Evolutionary conservation across 1,284 basidiomycete genomes (phyloP).

Genomic region (Prillingera fragicola): DNA sequence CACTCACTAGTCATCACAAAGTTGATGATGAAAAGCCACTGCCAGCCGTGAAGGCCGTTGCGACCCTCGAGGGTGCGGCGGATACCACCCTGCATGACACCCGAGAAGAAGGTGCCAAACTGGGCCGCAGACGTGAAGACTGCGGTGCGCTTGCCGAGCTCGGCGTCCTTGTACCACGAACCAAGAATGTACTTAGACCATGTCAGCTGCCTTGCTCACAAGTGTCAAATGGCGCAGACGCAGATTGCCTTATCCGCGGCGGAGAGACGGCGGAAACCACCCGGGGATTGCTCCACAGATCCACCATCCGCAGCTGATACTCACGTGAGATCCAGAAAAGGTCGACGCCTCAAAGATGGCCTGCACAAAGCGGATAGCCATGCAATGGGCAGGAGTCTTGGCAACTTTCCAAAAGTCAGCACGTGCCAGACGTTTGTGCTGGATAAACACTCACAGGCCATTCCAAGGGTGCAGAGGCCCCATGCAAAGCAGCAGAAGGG

Average conservation of each 20-base stretch:
- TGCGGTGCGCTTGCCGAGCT: slow-evolving; percentile 40
- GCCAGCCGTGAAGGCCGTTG: slow-evolving; percentile 29
- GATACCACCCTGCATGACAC: slow-evolving; percentile 43
- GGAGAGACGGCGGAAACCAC: too few relatives aligned
- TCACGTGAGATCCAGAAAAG: slow-evolving; percentile 28
- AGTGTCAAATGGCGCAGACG: too few relatives aligned
- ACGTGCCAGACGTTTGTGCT: background rate
- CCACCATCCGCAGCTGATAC: too few relatives aligned
- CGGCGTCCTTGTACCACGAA: slow-evolving; percentile 41
- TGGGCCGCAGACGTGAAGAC: slow-evolving; percentile 39
- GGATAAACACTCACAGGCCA: slow-evolving; percentile 11
- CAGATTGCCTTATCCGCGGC: too few relatives aligned
- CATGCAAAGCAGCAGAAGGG: slow-evolving; percentile 34
- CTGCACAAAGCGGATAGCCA: slow-evolving; percentile 32
- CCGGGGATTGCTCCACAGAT: too few relatives aligned
- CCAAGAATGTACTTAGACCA: slow-evolving; percentile 44
- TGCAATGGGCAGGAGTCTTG: slow-evolving; percentile 28
- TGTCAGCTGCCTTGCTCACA: too few relatives aligned
- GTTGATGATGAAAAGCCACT: slow-evolving; percentile 41
- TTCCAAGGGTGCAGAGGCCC: slow-evolving; percentile 29
- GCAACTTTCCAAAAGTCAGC: slow-evolving; percentile 15
- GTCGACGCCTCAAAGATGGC: slow-evolving; percentile 37
- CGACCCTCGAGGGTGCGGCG: slow-evolving; percentile 28
- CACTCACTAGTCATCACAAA: slow-evolving; percentile 25
- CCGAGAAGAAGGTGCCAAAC: slow-evolving; percentile 37